Base-by-base conservation (phyloP, 2,329 filamentous ascomycete species). In the Aureobasidium sp. region DNA sequence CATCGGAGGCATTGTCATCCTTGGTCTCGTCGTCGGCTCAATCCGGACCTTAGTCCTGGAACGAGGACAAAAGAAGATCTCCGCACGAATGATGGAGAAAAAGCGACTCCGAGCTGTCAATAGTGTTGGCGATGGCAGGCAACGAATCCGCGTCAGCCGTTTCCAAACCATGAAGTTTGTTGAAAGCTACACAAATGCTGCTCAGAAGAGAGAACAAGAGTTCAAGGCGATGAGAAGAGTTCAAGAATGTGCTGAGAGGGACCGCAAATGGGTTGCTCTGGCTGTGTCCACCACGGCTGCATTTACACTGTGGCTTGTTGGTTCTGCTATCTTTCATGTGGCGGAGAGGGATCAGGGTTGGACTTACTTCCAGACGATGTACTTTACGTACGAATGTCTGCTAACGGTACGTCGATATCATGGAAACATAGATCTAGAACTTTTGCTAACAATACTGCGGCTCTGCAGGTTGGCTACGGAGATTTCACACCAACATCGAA, bases 11-110 rank as follows among this genome's bases (percentile, higher is more conserved):
- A 80, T 84, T 29, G 72, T 84, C 6, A 79, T 78, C 47, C 72
- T 84, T 17, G 82, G 82, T 78, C 71, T 84, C 9, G 80, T 84
- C 24, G 75, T 84, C 48, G 80, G 80, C 8, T 81, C 78, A 3
- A 79, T 84, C 29, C 73, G 81, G 13, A 78, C 77, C 0, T 67
- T 82, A 3, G 75, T 81, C 0, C 71, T 82, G 13, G 79, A 82
- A 62, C 72, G 79, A 48, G 80, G 79, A 5, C 79, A 80, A 64
- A 71, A 78, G 63, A 82, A 82, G 68, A 73, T 82, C 67, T 73
- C 74, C 24, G 78, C 79, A 44, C 72, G 79, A 4, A 78, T 82
- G 61, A 75, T 76, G 26, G 80, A 82, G 64, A 77, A 78, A 63
- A 77, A 78, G 63, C 74, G 80, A 27, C 72, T 77, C 47, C 72